Conservation (phyloP, 768 basidiomycete species). For the Trichaptum fuscoviolaceum region DNA sequence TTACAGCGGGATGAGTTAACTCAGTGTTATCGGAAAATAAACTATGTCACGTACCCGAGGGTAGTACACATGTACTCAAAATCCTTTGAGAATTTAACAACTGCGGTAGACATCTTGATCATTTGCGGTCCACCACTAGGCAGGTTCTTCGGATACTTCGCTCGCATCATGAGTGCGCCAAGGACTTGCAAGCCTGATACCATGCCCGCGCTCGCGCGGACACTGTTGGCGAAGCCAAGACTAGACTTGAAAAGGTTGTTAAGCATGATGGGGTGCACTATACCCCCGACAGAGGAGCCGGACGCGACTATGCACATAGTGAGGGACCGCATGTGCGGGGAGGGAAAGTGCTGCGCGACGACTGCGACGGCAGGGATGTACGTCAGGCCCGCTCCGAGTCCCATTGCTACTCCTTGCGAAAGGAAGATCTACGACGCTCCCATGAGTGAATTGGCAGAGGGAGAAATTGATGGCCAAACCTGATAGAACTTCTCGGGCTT, state of each 20-base stretch:
- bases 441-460: constrained; percentile 4
- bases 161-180: constrained; percentile 35
- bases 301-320: constrained; percentile 53
- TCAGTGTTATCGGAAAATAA: neutral
- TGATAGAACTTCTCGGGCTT: constrained; percentile 39
- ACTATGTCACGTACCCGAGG: constrained; percentile 27
- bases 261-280: constrained; percentile 58
- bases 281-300: constrained; percentile 54
- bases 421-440: constrained; percentile 41
- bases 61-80: constrained; percentile 38
- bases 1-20: neutral
- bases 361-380: constrained; percentile 46
- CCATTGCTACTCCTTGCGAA: constrained; percentile 44
- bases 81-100: constrained; percentile 36
- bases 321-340: constrained; percentile 35
- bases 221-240: constrained; percentile 41
- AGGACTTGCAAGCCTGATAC: constrained; percentile 32
- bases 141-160: constrained; percentile 32
- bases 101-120: constrained; percentile 22
- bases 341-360: constrained; percentile 45
- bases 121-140: constrained; percentile 5
- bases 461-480: constrained; percentile 17
- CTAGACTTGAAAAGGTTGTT: constrained; percentile 36
- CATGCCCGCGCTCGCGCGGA: constrained; percentile 37
- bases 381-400: constrained; percentile 42